Evolutionary conservation across 1,284 basidiomycete species (phyloP).

Genomic region (Moesziomyces parantarcticus): DNA sequence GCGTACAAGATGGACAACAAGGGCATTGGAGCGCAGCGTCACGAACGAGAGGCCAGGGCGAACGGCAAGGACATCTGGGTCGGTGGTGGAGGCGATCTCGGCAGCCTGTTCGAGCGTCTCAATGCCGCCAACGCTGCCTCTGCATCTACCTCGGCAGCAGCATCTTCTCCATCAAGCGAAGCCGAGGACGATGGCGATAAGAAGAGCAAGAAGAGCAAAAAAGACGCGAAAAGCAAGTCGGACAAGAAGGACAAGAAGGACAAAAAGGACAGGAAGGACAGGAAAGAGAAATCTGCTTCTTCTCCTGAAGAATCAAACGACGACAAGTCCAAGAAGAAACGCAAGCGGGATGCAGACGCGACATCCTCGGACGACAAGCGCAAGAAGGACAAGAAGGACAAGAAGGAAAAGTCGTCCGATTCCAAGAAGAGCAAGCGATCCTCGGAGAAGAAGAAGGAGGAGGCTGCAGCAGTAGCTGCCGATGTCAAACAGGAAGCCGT

Average conservation of each 20-base stretch:
- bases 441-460: constrained; percentile 19
- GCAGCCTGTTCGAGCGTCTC: constrained; percentile 64
- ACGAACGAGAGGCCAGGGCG: constrained; percentile 61
- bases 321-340: constrained; percentile 35
- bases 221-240: constrained; percentile 30
- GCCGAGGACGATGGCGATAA: constrained; percentile 10
- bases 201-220: constrained; percentile 26
- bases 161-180: constrained; percentile 13
- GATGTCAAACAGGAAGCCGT: constrained; percentile 42
- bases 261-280: constrained; percentile 24
- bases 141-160: constrained; percentile 22
- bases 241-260: constrained; percentile 38
- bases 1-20: constrained; percentile 67
- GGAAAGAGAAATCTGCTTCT: neutral
- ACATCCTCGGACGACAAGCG: constrained; percentile 5
- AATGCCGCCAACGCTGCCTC: constrained; percentile 57
- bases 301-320: constrained; percentile 12
- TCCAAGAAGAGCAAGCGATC: constrained; percentile 20
- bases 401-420: constrained; percentile 26
- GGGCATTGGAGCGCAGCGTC: constrained; percentile 63
- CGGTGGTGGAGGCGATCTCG: constrained; percentile 64
- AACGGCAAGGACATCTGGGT: constrained; percentile 62
- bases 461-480: constrained; percentile 24
- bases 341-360: constrained; percentile 33
- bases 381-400: constrained; percentile 19